These are phyloP conservation scores for Sporothrix inflata DNA, from an alignment of 2,329 filamentous ascomycete species.

Conservation along the genomic window DNA sequence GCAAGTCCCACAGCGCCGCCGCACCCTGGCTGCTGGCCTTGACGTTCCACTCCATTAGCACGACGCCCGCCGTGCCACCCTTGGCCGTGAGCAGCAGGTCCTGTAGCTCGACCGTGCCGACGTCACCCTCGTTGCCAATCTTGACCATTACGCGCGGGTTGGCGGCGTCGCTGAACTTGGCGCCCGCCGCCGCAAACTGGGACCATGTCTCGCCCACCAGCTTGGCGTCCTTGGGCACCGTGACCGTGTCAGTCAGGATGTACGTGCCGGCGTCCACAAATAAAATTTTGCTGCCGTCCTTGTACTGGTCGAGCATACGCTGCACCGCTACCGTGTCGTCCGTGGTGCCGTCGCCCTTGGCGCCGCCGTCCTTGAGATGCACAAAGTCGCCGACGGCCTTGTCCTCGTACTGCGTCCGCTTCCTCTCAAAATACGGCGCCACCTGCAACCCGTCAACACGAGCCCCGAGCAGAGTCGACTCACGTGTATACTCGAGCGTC, in stretches of 20 bases:
- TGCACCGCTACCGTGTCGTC: slow-evolving; percentile 52
- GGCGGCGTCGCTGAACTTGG: slow-evolving; percentile 54
- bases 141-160: slow-evolving; percentile 67
- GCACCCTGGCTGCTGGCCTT: slow-evolving; percentile 56
- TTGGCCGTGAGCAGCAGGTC: slow-evolving; percentile 62
- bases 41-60: slow-evolving; percentile 74
- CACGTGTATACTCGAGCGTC: background rate
- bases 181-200: slow-evolving; percentile 62
- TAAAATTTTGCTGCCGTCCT: slow-evolving; percentile 42
- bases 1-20: slow-evolving; percentile 48
- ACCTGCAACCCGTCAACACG: background rate
- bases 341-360: slow-evolving; percentile 29
- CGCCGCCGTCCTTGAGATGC: slow-evolving; percentile 30
- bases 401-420: slow-evolving; percentile 30
- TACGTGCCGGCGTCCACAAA: slow-evolving; percentile 35
- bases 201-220: slow-evolving; percentile 74
- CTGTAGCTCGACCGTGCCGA: slow-evolving; percentile 67
- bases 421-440: slow-evolving; percentile 25
- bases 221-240: slow-evolving; percentile 61
- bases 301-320: slow-evolving; percentile 45
- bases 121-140: slow-evolving; percentile 62
- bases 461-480: background rate
- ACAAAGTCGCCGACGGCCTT: slow-evolving; percentile 25
- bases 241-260: slow-evolving; percentile 54
- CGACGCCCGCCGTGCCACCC: slow-evolving; percentile 54